Evolutionary conservation across 805 yeast species (phyloP).

Genomic region (Phaffomyces thermotolerans): DNA sequence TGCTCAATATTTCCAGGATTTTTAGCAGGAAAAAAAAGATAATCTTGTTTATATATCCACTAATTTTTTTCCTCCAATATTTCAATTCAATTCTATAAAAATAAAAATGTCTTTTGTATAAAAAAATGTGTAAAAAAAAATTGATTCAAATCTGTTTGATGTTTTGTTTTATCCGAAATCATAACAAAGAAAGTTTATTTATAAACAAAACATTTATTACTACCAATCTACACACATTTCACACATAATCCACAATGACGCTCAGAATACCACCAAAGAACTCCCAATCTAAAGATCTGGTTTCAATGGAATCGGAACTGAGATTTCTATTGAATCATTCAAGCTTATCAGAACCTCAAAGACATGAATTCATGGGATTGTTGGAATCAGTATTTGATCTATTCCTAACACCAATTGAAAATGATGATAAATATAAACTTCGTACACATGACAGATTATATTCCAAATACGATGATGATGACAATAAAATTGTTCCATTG

Average conservation of each 20-base stretch:
- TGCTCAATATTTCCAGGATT: conserved; percentile 52
- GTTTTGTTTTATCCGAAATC: too few species aligned
- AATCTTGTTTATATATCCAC: neutral
- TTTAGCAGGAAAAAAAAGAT: conserved; percentile 26
- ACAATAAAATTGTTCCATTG: conserved; percentile 12
- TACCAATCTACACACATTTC: neutral
- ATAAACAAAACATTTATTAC: too few species aligned
- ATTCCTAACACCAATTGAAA: conserved; percentile 20
- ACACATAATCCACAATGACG: neutral
- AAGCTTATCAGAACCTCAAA: conserved; percentile 11
- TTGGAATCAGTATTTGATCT: conserved; percentile 22
- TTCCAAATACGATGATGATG: neutral
- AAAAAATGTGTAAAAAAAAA: neutral
- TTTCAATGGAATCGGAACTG: conserved; percentile 26
- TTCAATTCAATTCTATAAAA: neutral
- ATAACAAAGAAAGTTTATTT: too few species aligned
- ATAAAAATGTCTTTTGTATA: neutral
- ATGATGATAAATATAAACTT: neutral
- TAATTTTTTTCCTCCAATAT: neutral
- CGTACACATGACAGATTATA: neutral
- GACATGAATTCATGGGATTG: conserved; percentile 16
- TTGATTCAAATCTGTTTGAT: too few species aligned
- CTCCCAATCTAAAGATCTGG: conserved; percentile 23
- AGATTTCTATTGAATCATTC: conserved; percentile 18
- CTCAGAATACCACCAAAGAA: neutral